Percentiles rank a stretch among this genome's conserved stretches.
Evolutionary conservation across 192 early-diverging fungal species (phyloP).

Genomic region (Backusella circina): DNA sequence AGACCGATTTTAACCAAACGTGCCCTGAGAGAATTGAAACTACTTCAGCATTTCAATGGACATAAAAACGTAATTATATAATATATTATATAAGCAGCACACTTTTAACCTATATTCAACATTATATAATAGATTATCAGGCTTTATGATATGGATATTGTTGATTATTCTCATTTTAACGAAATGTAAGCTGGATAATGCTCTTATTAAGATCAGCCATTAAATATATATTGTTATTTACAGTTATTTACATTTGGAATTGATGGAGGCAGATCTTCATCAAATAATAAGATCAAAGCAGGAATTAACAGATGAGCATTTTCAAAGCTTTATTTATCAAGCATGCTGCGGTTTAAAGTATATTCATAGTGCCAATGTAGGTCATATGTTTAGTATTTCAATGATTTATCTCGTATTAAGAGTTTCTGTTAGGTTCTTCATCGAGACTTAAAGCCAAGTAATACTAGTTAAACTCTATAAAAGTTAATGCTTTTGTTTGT

Average conservation of each 20-base stretch:
- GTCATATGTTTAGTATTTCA: too few species aligned
- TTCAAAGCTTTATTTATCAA: conserved; percentile 99
- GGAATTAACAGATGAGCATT: conserved; percentile 92
- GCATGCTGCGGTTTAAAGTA: conserved; percentile 94
- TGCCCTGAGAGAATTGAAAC: conserved; percentile 91
- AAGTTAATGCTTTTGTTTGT: not conserved
- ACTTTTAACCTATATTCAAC: not conserved
- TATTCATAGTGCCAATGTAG: conserved; percentile 95
- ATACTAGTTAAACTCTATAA: not conserved
- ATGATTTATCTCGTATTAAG: not conserved
- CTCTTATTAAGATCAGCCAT: not conserved
- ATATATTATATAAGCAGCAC: not conserved
- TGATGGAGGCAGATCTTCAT: conserved; percentile 99
- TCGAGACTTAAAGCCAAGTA: conserved; percentile 94
- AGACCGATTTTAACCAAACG: conserved; percentile 91
- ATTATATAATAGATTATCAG: conserved; percentile 59
- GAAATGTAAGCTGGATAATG: conserved; percentile 50
- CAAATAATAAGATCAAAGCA: conserved; percentile 90
- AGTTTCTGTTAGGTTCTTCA: conserved; percentile 63
- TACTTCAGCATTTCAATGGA: conserved; percentile 91
- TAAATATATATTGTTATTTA: not conserved
- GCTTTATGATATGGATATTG: conserved; percentile 75
- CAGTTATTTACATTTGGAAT: conserved; percentile 89
- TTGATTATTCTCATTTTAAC: conserved; percentile 67
- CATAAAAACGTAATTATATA: conserved; percentile 85